A percentile compares a stretch with the other conserved stretches of the same genome.
These are phyloP conservation scores for Xerocomus brunneocitrinus DNA, from an alignment of 768 basidiomycete species.

Conservation along the genomic window DNA sequence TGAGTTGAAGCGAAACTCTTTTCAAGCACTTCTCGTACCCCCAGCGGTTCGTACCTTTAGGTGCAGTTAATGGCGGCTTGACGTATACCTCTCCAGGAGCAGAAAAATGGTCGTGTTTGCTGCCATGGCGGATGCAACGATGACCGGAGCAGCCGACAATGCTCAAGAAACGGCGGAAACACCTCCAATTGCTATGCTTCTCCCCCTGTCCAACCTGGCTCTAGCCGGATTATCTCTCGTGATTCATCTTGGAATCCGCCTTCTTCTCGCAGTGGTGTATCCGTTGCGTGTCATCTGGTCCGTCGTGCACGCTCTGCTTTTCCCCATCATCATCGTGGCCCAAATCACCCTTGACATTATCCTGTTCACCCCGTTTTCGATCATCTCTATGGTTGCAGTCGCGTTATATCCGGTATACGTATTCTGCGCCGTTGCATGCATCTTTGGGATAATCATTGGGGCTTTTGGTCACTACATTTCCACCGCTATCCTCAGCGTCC, in stretches of 20 bases:
- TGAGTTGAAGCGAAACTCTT: background rate
- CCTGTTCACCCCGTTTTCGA: conserved; percentile 42
- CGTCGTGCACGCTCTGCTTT: conserved; percentile 38
- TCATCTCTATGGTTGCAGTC: conserved; percentile 36
- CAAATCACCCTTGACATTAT: conserved; percentile 39
- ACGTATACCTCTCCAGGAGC: background rate
- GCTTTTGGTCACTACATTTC: conserved; percentile 30
- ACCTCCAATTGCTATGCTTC: conserved; percentile 24
- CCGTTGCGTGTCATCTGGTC: conserved; percentile 25
- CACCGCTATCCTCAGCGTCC: conserved; percentile 6
- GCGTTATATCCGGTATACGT: conserved; percentile 53
- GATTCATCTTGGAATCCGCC: conserved; percentile 10
- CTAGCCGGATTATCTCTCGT: conserved; percentile 10
- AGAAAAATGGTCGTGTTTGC: background rate
- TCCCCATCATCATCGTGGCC: conserved; percentile 43
- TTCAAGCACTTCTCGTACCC: background rate
- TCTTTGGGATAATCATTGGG: conserved; percentile 46
- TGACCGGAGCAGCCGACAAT: background rate
- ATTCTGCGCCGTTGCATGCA: conserved; percentile 52
- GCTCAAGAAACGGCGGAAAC: background rate
- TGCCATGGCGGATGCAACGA: conserved; percentile 8
- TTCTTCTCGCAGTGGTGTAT: conserved; percentile 9
- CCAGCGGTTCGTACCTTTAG: background rate
- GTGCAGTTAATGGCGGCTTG: background rate
- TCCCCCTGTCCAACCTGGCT: conserved; percentile 16